Evolutionary conservation across 257 asterid species (phyloP).

Genomic region (Solanum tarijense): DNA sequence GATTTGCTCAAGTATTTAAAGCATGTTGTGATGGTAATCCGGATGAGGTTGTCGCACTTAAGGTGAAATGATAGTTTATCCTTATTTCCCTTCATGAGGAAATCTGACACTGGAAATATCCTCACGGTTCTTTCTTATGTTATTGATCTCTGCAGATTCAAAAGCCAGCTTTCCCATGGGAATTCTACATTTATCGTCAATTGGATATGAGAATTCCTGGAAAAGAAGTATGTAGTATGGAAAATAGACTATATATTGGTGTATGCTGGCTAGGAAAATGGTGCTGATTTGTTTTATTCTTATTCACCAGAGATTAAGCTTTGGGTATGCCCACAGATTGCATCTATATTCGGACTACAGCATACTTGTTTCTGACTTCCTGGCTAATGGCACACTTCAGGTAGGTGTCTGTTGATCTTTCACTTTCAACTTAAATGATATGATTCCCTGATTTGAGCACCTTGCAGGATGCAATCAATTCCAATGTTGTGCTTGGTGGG

Average conservation of each 20-base stretch:
- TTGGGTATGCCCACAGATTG: constrained; percentile 80
- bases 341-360: constrained; percentile 94
- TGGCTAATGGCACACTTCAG: constrained; percentile 91
- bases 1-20: constrained; percentile 94
- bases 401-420: constrained; percentile 28
- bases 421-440: not conserved
- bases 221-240: constrained; percentile 40
- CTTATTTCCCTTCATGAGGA: not conserved
- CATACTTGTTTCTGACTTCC: constrained; percentile 68
- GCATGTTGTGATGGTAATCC: constrained; percentile 64
- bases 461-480: constrained; percentile 82
- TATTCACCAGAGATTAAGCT: constrained; percentile 58
- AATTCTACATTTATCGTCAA: constrained; percentile 90
- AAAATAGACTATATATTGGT: not conserved
- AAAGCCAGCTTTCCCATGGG: constrained; percentile 99
- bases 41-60: constrained; percentile 78
- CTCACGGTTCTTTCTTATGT: not conserved
- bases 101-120: not conserved
- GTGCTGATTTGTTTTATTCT: constrained; percentile 11
- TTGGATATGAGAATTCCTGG: constrained; percentile 72
- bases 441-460: constrained; percentile 3
- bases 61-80: constrained; percentile 31
- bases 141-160: constrained; percentile 46
- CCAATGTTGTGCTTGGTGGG: constrained; percentile 47
- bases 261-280: not conserved